Percentiles rank a stretch among this genome's conserved stretches.
Evolutionary conservation across 768 basidiomycete species (phyloP).

Genomic region (Mycena chlorophos): DNA sequence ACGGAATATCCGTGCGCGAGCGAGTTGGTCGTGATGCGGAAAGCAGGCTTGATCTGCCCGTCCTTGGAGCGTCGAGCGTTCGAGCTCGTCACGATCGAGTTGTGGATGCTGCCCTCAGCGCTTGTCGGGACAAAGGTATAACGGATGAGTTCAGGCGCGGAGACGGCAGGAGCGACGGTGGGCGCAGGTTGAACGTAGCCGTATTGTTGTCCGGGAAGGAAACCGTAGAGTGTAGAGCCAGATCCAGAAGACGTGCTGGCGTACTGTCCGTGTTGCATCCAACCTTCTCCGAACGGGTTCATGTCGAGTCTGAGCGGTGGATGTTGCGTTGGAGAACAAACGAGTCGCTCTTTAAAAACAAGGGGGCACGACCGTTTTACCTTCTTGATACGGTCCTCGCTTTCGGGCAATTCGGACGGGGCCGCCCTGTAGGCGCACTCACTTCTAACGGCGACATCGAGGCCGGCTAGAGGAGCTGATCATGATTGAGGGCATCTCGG

Average conservation of each 20-base stretch:
- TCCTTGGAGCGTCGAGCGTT: background rate
- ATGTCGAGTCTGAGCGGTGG: background rate
- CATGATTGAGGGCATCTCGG: background rate
- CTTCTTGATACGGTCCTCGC: background rate
- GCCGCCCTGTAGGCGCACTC: background rate
- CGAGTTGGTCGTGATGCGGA: conserved; percentile 39
- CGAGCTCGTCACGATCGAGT: conserved; percentile 40
- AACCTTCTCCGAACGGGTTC: conserved; percentile 20
- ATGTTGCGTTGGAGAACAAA: background rate
- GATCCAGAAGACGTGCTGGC: background rate
- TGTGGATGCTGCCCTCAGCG: conserved; percentile 35
- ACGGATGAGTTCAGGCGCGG: conserved; percentile 31
- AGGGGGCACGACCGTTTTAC: background rate
- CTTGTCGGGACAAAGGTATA: conserved; percentile 34
- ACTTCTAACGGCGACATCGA: background rate
- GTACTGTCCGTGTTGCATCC: conserved; percentile 3
- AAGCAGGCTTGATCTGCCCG: conserved; percentile 33
- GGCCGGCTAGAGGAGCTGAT: background rate
- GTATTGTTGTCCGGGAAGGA: background rate
- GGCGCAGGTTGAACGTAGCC: background rate
- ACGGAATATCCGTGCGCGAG: conserved; percentile 34
- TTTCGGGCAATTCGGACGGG: background rate
- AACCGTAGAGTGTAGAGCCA: background rate
- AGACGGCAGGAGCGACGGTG: conserved; percentile 2
- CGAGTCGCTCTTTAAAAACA: background rate